Evolutionary conservation across 169 alveolate genomes (phyloP), one percentile per base, ranked within the genome.

Genomic region (Plasmodium falciparum): DNA sequence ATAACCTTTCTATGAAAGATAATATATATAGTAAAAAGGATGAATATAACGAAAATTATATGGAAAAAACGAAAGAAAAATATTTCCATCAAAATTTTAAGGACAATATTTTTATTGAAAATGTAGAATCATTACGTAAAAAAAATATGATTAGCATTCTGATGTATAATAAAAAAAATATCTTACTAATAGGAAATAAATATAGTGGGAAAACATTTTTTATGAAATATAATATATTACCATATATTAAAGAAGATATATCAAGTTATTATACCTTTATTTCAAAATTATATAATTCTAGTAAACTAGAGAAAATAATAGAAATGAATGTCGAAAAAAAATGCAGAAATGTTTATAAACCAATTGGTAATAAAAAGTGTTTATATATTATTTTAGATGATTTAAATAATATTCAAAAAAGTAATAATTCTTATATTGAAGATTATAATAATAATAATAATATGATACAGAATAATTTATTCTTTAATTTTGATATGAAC

Each of bases 161-260:
- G 56, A 86, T 86, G 88, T 73, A 86, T 72, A 86, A 86, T 67
- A 86, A 86, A 62, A 86, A 86, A 45, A 86, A 86, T 22, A 65
- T 86, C 17, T 56, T 86, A n/a, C 50, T 86, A 22, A 45, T 86
- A 33, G 92, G 92, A 17, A 86, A 72, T 20, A 86, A 86, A 86
- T 86, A 59, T 59, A 86, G 92, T 20, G 92, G 92, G 52, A 86
- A 86, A 72, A 86, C 92, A 0, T 86, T 86, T 73, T 86, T 86
- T 74, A 86, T 86, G 92, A 86, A 86, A 15, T 72, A 73, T 61
- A 86, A 86, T 49, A 71, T 86, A 20, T 72, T 86, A 24, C 92
- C 92, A 13, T 86, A 59, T 59, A 33, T 86, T n/a, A 70, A 86
- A 65, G 92, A 86, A 2, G 92, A 86, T 39, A 86, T 86, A 24